Conservation (phyloP, 192 early-diverging fungal genomes). For the Funneliformis mosseae region DNA sequence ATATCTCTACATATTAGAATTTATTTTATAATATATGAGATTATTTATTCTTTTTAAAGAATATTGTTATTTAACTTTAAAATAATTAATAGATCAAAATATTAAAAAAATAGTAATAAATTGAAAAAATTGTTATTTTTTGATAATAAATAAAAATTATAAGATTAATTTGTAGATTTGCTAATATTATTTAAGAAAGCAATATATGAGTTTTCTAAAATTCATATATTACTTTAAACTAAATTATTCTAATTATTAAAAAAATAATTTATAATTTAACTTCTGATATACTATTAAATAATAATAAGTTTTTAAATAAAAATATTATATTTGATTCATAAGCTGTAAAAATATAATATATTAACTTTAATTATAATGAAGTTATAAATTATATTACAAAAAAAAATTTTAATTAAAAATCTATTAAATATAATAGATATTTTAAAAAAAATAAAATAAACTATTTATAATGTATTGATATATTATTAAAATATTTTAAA, state of each 20-base stretch:
- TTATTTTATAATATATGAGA: not conserved
- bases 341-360: not conserved
- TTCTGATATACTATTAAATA: not conserved
- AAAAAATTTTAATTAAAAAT: not conserved
- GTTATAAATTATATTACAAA: too few species aligned
- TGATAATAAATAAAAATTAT: not conserved
- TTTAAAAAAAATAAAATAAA: not conserved
- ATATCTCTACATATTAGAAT: slow-evolving; percentile 6
- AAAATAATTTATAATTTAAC: not conserved
- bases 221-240: not conserved
- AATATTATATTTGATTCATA: not conserved
- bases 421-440: not conserved
- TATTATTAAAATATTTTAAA: too few species aligned
- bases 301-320: not conserved
- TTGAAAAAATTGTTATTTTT: slow-evolving; percentile 2
- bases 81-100: not conserved
- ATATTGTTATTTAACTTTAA: not conserved
- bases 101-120: not conserved
- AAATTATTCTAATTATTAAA: not conserved
- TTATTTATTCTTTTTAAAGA: slow-evolving; percentile 5
- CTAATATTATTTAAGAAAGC: not conserved
- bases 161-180: not conserved
- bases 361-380: not conserved
- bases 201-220: not conserved
- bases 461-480: too few species aligned